A percentile compares a stretch with the other conserved stretches of the same genome.
phyloP scores from a whole-genome alignment of 2,329 filamentous ascomycete genomes.

The Neoascochyta sp. region DNA sequence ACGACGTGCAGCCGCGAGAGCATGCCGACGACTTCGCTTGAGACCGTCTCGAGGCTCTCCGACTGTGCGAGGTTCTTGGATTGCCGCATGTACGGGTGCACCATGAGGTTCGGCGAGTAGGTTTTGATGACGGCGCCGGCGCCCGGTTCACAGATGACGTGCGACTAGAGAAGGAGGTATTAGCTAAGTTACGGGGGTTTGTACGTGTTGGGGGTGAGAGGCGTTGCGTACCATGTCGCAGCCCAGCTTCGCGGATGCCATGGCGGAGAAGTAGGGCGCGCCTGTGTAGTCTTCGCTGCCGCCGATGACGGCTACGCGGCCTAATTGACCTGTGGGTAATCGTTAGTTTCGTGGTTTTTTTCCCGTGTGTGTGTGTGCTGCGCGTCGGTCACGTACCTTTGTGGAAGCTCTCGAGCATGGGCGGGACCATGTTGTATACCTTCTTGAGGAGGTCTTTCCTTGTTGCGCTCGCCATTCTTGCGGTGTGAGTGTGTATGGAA shows the following conservation, averaged over 20 bases:
- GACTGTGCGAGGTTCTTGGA: slow-evolving; percentile 54
- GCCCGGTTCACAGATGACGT: slow-evolving; percentile 90
- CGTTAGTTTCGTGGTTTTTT: too few relatives aligned
- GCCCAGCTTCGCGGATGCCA: slow-evolving; percentile 87
- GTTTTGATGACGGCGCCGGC: slow-evolving; percentile 88
- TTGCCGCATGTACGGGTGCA: slow-evolving; percentile 91
- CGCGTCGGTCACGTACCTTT: slow-evolving; percentile 79
- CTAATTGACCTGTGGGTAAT: slow-evolving; percentile 72
- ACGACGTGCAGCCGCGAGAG: slow-evolving; percentile 84
- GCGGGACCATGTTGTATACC: slow-evolving; percentile 86
- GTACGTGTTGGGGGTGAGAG: background rate
- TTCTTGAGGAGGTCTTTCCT: slow-evolving; percentile 74
- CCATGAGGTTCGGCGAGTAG: slow-evolving; percentile 97
- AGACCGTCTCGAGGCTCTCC: slow-evolving; percentile 60
- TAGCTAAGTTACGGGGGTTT: slow-evolving; percentile 9
- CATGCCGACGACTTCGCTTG: slow-evolving; percentile 70
- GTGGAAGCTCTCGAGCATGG: slow-evolving; percentile 92
- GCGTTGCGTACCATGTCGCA: slow-evolving; percentile 72
- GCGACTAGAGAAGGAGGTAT: slow-evolving; percentile 58
- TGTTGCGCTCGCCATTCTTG: slow-evolving; percentile 50
- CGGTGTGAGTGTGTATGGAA: background rate
- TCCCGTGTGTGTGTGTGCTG: too few relatives aligned
- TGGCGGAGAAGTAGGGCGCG: slow-evolving; percentile 95
- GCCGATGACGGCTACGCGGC: slow-evolving; percentile 87
- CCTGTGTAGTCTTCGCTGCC: slow-evolving; percentile 96